Conservation (phyloP, 2,329 filamentous ascomycete species). For the Plenodomus tracheiphilus region DNA sequence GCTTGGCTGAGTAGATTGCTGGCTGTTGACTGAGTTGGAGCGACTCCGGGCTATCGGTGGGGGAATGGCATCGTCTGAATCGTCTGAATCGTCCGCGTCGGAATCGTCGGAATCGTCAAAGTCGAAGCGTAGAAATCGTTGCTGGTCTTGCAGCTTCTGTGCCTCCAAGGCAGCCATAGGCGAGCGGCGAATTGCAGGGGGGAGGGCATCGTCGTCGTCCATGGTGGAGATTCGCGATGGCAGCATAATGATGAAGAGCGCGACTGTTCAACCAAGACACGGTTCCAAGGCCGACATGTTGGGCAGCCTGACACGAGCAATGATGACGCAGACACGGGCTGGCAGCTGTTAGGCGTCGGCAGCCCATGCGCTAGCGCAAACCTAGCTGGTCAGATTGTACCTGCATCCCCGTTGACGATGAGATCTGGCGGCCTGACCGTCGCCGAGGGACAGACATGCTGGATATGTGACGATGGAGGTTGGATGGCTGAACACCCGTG, state of each 20-base stretch:
- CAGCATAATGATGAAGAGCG: slow-evolving; percentile 6
- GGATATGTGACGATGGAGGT: background rate
- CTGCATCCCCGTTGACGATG: slow-evolving; percentile 7
- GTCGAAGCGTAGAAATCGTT: slow-evolving; percentile 4
- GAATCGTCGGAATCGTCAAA: slow-evolving; percentile 14
- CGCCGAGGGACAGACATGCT: too few relatives aligned
- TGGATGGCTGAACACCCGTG: too few relatives aligned
- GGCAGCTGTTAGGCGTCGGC: slow-evolving; percentile 5
- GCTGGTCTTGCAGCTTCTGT: slow-evolving; percentile 14
- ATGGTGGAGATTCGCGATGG: slow-evolving; percentile 9
- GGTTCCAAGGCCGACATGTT: background rate
- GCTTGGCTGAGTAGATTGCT: slow-evolving; percentile 1
- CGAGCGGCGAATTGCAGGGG: slow-evolving; percentile 23
- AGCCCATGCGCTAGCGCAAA: slow-evolving; percentile 7
- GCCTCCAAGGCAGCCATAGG: slow-evolving; percentile 21
- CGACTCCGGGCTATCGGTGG: slow-evolving; percentile 21
- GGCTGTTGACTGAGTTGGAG: slow-evolving; percentile 10
- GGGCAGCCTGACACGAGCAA: background rate
- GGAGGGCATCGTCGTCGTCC: slow-evolving; percentile 18
- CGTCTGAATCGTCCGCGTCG: slow-evolving; percentile 7
- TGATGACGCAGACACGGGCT: slow-evolving; percentile 11
- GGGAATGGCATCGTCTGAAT: slow-evolving; percentile 22
- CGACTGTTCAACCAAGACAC: slow-evolving; percentile 1
- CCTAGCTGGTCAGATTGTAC: slow-evolving; percentile 7
- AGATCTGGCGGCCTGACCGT: background rate